Conservation (phyloP, 768 basidiomycete species). For the Aureoboletus auriporus region DNA sequence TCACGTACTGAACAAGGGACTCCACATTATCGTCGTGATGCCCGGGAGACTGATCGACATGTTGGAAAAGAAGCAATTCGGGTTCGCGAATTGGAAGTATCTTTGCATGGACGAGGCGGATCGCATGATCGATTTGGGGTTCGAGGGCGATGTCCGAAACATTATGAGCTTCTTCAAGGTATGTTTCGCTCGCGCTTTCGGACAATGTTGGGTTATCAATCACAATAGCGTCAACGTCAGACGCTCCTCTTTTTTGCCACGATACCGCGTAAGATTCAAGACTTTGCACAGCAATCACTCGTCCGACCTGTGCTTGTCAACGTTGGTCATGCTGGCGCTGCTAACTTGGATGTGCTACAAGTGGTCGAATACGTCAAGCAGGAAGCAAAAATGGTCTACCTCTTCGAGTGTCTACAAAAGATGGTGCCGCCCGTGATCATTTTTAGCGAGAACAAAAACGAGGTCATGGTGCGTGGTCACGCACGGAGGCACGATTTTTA, state of each 20-base stretch:
- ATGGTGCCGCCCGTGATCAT: conserved; percentile 97
- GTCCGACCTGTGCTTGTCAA: conserved; percentile 94
- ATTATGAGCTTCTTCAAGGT: conserved; percentile 99
- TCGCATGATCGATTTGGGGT: conserved; percentile 98
- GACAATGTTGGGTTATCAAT: neutral
- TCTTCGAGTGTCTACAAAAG: conserved; percentile 96
- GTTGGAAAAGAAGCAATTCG: conserved; percentile 92
- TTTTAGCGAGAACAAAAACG: conserved; percentile 99
- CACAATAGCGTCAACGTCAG: conserved; percentile 81
- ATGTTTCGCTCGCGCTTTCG: conserved; percentile 16
- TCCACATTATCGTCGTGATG: conserved; percentile 96
- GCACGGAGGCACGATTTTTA: neutral
- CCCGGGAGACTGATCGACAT: conserved; percentile 97
- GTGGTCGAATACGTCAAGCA: conserved; percentile 99
- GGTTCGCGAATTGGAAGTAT: conserved; percentile 91
- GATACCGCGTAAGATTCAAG: conserved; percentile 98
- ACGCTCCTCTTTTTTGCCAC: conserved; percentile 97
- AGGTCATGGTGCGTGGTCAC: conserved; percentile 75
- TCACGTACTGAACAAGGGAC: conserved; percentile 83
- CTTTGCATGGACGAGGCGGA: conserved; percentile 99
- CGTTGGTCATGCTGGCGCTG: conserved; percentile 96
- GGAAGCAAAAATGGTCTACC: conserved; percentile 99
- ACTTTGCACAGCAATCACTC: conserved; percentile 96
- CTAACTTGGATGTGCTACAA: conserved; percentile 93
- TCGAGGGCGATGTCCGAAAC: conserved; percentile 97